A percentile compares a stretch with the other conserved stretches of the same genome.
phyloP scores from a whole-genome alignment of 768 basidiomycete genomes.

The Mrakia hoshinonis region DNA sequence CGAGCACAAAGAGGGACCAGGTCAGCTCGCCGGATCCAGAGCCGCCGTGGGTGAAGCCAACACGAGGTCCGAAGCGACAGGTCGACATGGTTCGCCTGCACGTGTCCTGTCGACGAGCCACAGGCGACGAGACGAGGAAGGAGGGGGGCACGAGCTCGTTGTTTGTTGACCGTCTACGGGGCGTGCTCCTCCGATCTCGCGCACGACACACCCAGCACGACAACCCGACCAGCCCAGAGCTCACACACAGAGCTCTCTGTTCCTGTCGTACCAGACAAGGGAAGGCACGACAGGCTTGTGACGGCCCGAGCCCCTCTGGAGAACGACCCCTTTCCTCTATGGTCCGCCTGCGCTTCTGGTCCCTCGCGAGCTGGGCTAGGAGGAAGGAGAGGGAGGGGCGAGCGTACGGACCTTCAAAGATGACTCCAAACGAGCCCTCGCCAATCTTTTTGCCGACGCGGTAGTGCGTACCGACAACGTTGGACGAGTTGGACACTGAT shows the following conservation, averaged over 20 bases:
- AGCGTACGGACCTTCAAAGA: constrained; percentile 64
- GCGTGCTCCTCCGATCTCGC: background rate
- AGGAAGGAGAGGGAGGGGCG: constrained; percentile 5
- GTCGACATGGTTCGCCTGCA: no score
- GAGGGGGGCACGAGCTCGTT: background rate
- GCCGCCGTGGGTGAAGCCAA: no score
- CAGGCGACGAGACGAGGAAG: background rate
- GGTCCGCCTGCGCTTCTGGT: background rate
- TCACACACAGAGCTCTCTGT: background rate
- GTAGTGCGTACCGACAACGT: constrained; percentile 88
- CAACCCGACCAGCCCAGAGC: background rate
- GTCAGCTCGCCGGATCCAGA: background rate
- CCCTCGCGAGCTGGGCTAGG: background rate
- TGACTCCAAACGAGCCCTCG: constrained; percentile 98
- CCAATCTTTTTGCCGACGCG: constrained; percentile 98
- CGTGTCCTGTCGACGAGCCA: no score
- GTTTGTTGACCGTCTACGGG: constrained; percentile 16
- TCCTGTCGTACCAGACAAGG: background rate
- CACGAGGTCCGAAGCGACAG: no score
- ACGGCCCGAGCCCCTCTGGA: background rate
- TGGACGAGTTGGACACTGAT: constrained; percentile 35
- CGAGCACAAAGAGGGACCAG: background rate
- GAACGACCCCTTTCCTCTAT: background rate
- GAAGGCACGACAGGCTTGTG: background rate
- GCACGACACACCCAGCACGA: background rate